Evolutionary conservation across 257 asterid genomes (phyloP).

Genomic region (Lantana camara): DNA sequence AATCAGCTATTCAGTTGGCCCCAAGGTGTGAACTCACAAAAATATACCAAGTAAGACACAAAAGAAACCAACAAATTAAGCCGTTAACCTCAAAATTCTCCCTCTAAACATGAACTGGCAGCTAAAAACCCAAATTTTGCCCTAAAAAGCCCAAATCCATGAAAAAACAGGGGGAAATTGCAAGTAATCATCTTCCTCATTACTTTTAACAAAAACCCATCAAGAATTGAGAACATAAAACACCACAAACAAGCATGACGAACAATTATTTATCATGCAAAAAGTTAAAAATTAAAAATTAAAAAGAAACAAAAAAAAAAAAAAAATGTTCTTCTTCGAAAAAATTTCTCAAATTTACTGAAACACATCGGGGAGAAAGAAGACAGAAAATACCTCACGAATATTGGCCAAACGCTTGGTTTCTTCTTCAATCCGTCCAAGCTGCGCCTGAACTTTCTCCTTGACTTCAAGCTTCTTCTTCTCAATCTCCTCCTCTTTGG

Average conservation of each 20-base stretch:
- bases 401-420: constrained; percentile 80
- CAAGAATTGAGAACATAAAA: background rate
- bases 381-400: constrained; percentile 65
- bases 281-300: background rate
- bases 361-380: background rate
- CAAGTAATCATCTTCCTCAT: background rate
- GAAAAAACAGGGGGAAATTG: background rate
- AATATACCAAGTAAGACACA: background rate
- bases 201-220: background rate
- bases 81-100: background rate
- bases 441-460: constrained; percentile 89
- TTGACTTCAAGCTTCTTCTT: constrained; percentile 87
- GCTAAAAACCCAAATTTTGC: constrained; percentile 6
- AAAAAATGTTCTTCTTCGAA: background rate
- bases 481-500: constrained; percentile 98
- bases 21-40: constrained; percentile 11
- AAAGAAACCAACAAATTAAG: constrained; percentile 7
- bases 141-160: constrained; percentile 20
- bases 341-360: background rate
- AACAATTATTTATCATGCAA: constrained; percentile 1
- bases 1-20: constrained; percentile 1
- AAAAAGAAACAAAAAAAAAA: background rate
- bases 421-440: constrained; percentile 96
- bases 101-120: background rate
- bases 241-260: constrained; percentile 14